A percentile compares a stretch with the other conserved stretches of the same genome.
Evolutionary conservation across 345 rosid species (phyloP).

Genomic region (Acer saccharum): DNA sequence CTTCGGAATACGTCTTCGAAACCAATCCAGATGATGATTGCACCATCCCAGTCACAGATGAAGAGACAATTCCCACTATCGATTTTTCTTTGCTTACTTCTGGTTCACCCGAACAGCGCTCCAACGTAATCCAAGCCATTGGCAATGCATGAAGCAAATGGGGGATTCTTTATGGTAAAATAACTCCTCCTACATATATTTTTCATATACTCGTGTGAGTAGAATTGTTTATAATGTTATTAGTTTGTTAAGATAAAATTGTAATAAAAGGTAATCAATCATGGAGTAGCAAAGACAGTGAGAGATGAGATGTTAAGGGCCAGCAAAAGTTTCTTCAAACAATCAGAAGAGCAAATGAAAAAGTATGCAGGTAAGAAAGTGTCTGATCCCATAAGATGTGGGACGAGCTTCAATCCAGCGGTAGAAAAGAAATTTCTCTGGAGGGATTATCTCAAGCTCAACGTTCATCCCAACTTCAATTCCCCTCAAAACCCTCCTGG

Average conservation of each 20-base stretch:
- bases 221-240: background rate
- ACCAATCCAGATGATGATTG: background rate
- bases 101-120: too few species aligned
- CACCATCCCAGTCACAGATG: background rate
- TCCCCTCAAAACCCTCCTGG: conserved; percentile 33
- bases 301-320: conserved; percentile 26
- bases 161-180: conserved; percentile 63
- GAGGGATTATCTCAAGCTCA: conserved; percentile 52
- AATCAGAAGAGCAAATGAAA: conserved; percentile 31
- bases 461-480: conserved; percentile 42
- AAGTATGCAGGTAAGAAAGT: conserved; percentile 31
- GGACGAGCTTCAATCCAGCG: conserved; percentile 38
- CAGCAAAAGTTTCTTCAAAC: conserved; percentile 29
- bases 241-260: background rate
- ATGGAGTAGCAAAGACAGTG: conserved; percentile 30
- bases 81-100: conserved; percentile 38
- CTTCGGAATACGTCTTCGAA: conserved; percentile 21
- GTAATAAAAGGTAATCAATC: conserved; percentile 31
- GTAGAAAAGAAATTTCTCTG: conserved; percentile 31
- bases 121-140: background rate
- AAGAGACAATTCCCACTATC: conserved; percentile 36
- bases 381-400: conserved; percentile 39
- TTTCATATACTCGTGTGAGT: background rate
- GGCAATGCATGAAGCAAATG: conserved; percentile 51
- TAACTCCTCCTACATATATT: too few species aligned